Base-by-base conservation (phyloP, 306 rosid species). In the Cicer judaicum region DNA sequence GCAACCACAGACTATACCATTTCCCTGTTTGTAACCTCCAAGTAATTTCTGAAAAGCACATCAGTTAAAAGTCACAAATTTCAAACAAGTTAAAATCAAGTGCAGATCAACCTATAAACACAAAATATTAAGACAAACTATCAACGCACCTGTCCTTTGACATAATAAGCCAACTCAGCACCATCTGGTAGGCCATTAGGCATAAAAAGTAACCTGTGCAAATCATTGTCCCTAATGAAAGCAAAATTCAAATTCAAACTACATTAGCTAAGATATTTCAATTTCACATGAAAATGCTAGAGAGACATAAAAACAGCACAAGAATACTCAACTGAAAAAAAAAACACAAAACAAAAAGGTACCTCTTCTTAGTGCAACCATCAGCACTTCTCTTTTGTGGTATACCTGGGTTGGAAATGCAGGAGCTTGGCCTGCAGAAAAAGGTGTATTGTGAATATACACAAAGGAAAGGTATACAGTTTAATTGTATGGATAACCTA, bases 151-250 rank as follows among this genome's bases (percentile, higher is more conserved):
- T 92, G 99, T 75, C 98, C 98, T 73, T 95, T 95, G 77, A 95
- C 89, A 74, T 85, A 90, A 88, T 92, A 95, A 40, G 97, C 97
- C 88, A 95, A 85, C 80, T 95, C 97, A 73, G 99, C 93, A 44
- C 99, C 99, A 83, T 95, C 96, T 5, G 98, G 99, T 61, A 95
- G 91, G 67, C 98, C 99, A 62, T 92, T 92, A 73, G 98, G 98
- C 97, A 95, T 86, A 79, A 95, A 95, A 60, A 95, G 90, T 70
- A 95, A 79, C 83, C 91, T 78, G 80, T 95, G 99, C 64, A 95
- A 89, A 84, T 95, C 99, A 15, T 95, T 89, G 78, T 90, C 99
- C 92, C 99, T 95, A 87, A 75, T 11, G 68, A 80, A 39, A 77
- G 79, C 9, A 74, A 80, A 61, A 10, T 36, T 21, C 66, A 56